Evolutionary conservation across 208 protist species (phyloP), one percentile per base, ranked within the genome.

Genomic region (Trypanosoma avium): DNA sequence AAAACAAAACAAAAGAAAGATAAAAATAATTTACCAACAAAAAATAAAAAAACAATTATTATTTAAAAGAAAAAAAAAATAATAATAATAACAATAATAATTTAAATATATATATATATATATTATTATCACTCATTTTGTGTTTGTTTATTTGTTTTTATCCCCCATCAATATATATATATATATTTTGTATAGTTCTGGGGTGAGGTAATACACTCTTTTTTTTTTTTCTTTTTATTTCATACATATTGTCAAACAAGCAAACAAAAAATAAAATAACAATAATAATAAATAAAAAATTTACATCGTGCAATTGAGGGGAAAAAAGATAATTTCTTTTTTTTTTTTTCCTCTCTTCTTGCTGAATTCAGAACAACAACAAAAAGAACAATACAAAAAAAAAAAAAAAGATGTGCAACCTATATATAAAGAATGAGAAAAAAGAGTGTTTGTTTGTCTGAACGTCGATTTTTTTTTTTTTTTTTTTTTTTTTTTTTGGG

Each of bases 21-120:
- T 17, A 21, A 19, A 43, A n/a, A 27, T 22, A 13, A 54, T 50
- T 30, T 2, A 22, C 33, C 15, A 56, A 22, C 38, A 65, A 42
- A 61, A 5, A 27, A 47, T 61, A 61, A 60, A 69, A 60, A 61
- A 60, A 4, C 33, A 57, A 4, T n/a, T 27, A 5, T 57, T 38
- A 3, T 8, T 42, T 3, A n/a, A n/a, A n/a, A n/a, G n/a, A n/a
- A n/a, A n/a, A n/a, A n/a, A n/a, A n/a, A n/a, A n/a, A n/a, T n/a
- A n/a, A n/a, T n/a, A n/a, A n/a, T n/a, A n/a, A n/a, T n/a, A 42
- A 42, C 7, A 42, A 15, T 42, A 42, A 42, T 42, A 42, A 42
- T 42, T 3, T 8, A 9, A 9, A 42, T 42, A 42, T 42, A 42
- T 42, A 42, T 2, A 42, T 42, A 42, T 42, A 42, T 38, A 38